Evolutionary conservation across 116 monocot species (phyloP).

Genomic region (Posidonia oceanica): DNA sequence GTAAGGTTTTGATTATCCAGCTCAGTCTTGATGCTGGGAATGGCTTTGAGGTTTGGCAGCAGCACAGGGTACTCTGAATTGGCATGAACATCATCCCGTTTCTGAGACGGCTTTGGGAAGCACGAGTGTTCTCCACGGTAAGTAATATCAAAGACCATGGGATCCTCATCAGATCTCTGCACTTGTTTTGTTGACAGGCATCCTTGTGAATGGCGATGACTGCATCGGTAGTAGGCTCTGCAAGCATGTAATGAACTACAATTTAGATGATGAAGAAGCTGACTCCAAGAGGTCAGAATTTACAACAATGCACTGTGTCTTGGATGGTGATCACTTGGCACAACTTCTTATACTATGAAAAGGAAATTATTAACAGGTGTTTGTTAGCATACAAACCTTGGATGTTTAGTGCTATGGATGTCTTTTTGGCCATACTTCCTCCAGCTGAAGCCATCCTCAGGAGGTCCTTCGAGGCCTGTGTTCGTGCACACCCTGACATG

Average conservation of each 20-base stretch:
- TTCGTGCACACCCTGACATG: conserved; percentile 25
- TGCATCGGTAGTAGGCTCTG: conserved; percentile 83
- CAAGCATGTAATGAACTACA: not conserved
- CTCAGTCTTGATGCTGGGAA: conserved; percentile 19
- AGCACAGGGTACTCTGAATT: not conserved
- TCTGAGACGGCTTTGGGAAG: conserved; percentile 6
- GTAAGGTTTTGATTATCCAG: not conserved
- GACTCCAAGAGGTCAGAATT: not conserved
- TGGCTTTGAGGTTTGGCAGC: not conserved
- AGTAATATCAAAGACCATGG: conserved; percentile 41
- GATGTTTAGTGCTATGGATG: conserved; percentile 59
- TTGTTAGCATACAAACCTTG: conserved; percentile 29
- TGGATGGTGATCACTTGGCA: no score
- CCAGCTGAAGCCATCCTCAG: conserved; percentile 73
- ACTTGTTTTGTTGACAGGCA: conserved; percentile 73
- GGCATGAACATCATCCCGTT: not conserved
- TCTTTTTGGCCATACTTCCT: conserved; percentile 93
- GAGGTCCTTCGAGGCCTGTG: conserved; percentile 19
- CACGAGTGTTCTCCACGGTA: conserved; percentile 62
- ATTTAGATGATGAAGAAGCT: not conserved
- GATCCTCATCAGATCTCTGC: conserved; percentile 52
- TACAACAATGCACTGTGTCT: not conserved
- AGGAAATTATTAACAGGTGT: not conserved
- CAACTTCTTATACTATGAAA: not conserved
- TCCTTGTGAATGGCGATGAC: conserved; percentile 35